Evolutionary conservation across 106 monocot species (phyloP), one percentile per base, ranked within the genome.

Genomic region (Dioscorea alata): DNA sequence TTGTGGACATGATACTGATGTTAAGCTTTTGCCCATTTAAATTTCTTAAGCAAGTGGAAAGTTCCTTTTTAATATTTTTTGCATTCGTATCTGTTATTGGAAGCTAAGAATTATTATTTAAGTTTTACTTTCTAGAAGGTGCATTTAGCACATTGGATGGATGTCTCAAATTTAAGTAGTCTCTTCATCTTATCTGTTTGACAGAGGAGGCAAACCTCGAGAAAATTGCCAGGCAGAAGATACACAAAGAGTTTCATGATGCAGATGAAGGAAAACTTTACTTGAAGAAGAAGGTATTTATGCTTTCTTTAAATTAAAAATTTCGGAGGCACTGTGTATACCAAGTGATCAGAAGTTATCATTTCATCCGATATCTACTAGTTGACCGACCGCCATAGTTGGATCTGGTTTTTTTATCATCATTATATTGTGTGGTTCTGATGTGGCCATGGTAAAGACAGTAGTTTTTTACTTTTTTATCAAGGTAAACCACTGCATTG

Each of bases 181-280:
- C 13, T 54, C 13, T 18, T 54, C 54, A 18, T 54, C 18, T 54
- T 64, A 33, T 48, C 33, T 31, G 25, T 75, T 69, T 72, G 0
- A 18, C 76, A 83, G 87, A 83, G 70, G 83, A 83, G 59, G 63
- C 67, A 16, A 53, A 24, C 23, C 19, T 57, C 65, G 87, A 88
- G 49, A 83, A 61, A 57, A 52, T 69, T 64, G 74, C 76, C 70
- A 33, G 61, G 48, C 76, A 83, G 60, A 64, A 58, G 33, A 68
- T 87, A 61, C 74, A 71, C 2, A 77, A 61, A 67, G 70, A 83
- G 77, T 78, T 83, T 23, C 51, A 71, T 68, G 77, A 77, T 68
- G 87, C 83, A 18, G 76, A 83, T 72, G 87, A 88, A 23, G 74
- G 72, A 63, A 88, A 84, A n/a, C n/a, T 70, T 69, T 88, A 60